Base-by-base conservation (phyloP, 23 red algal species). In the Chondrus crispus region DNA sequence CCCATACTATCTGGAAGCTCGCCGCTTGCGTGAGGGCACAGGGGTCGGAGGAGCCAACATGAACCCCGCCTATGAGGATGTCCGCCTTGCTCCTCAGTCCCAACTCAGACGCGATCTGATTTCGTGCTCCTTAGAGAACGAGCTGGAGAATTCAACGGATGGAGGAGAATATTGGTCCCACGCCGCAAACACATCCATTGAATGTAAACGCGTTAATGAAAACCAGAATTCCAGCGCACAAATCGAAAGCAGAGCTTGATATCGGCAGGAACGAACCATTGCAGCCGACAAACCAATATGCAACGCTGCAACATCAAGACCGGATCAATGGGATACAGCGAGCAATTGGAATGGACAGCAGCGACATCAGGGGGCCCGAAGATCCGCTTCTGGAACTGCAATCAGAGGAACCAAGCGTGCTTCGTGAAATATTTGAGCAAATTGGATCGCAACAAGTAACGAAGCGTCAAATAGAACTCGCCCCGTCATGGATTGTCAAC, bases 381-480 rank as follows among this genome's bases (percentile, higher is more conserved):
- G 83, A 87, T n/a, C 62, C 69, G 36, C 63, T 70, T 22, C 30
- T 51, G 40, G 28, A 26, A 26, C 48, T 82, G 22, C 77, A 82
- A 60, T 76, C 77, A 28, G 48, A 53, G 8, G 41, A 82, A 47
- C 77, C 32, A 20, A 50, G 32, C 30, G 26, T 82, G 47, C 41
- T 82, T 20, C 19, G 28, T 35, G 35, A 82, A 46, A 82, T 82
- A 51, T 57, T 35, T 46, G 47, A 82, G 30, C 35, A 35, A 39
- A 24, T 82, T 18, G 77, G 77, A 28, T 39, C 35, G 32, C 5
- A 50, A 53, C 77, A 82, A 82, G 77, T 82, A 26, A 52, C 77
- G 35, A 37, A 47, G 32, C 24, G n/a, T 39, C 50, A 57, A 51
- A 26, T 82, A 39, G 40, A 82, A 54, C 55, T 50, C 51, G 77